Base-by-base conservation (phyloP, 768 basidiomycete genomes). In the Gymnopilus dilepis region DNA sequence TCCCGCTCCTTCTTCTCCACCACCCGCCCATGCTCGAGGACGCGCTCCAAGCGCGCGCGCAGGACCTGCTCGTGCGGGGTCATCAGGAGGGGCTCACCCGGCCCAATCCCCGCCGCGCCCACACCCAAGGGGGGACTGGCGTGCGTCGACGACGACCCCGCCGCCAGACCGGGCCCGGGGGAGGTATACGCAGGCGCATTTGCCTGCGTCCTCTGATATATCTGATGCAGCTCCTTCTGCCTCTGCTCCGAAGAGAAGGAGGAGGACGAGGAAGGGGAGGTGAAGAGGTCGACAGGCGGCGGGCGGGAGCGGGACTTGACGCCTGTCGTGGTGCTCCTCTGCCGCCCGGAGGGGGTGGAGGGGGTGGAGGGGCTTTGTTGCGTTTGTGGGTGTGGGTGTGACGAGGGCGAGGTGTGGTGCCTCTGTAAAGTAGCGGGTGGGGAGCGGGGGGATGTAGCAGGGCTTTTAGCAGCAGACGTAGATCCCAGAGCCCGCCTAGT, bases 41-140 rank as follows among this genome's bases (percentile, higher is more conserved):
- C 84, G 1, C 80, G 72, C 73, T 87, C 86, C 17, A 87, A 72
- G 11, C 83, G 76, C 50, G 76, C 80, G 7, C 82, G 78, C 24
- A 87, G 76, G 22, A 83, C 86, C 43, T 82, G 82, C 66, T 82
- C 84, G 56, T 84, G 86, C 0, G 83, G 85, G 15, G 80, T 81
- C 67, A 80, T 64, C 7, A 66, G 56, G 2, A 70, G 53, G 21
- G 65, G 65, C 28, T 63, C 41, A 31, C 66, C 47, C 1, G 47
- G 47, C 4, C 6, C 24, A 4, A 26, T 37, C 34, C 9, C 34
- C 34, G 34, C 34, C 34, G 2, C 15, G 34, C 2, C 34, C 34
- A n/a, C n/a, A n/a, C n/a, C n/a, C n/a, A n/a, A n/a, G n/a, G n/a
- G 2, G 34, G 34, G 9, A 2, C 34, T 37, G 9, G 34, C 15